These are phyloP conservation scores for Marvania coccoides DNA, from an alignment of 139 green algal genomes.

Conservation along the genomic window DNA sequence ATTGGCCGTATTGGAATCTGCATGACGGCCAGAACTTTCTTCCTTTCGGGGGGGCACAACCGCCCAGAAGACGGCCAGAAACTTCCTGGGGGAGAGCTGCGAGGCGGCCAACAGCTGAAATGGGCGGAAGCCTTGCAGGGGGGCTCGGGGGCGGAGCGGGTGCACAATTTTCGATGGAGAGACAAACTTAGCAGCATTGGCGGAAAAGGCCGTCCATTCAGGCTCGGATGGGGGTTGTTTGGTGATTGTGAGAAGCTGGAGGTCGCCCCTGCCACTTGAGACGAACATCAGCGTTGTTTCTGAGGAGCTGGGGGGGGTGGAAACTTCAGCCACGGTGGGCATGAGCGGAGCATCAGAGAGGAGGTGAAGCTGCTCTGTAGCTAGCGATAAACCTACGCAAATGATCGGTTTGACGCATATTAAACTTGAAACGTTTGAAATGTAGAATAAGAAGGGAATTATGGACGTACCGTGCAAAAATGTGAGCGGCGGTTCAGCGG, in stretches of 20 bases:
- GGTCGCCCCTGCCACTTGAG: constrained; percentile 19
- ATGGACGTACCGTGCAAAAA: background rate
- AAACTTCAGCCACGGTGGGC: too few species aligned
- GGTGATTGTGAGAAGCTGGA: too few species aligned
- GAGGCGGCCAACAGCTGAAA: constrained; percentile 28
- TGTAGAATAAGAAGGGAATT: background rate
- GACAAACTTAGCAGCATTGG: too few species aligned
- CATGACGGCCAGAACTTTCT: too few species aligned
- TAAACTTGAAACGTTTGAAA: constrained; percentile 1
- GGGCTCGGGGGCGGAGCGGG: constrained; percentile 27
- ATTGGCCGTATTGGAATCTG: too few species aligned
- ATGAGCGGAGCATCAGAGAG: too few species aligned
- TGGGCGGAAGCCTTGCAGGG: constrained; percentile 30
- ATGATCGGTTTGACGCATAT: too few species aligned
- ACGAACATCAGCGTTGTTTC: constrained; percentile 23
- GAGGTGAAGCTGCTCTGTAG: too few species aligned
- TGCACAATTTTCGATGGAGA: constrained; percentile 5
- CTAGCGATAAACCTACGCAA: too few species aligned
- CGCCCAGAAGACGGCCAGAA: constrained; percentile 26
- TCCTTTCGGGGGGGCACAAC: constrained; percentile 1
- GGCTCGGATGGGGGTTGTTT: too few species aligned
- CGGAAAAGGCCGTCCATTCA: too few species aligned
- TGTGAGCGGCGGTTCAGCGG: background rate
- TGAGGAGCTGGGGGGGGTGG: too few species aligned
- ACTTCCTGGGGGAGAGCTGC: constrained; percentile 2